Percentiles rank a stretch among this genome's conserved stretches.
phyloP scores from a whole-genome alignment of 805 yeast species.

The Yamadazyma tumulicola region DNA sequence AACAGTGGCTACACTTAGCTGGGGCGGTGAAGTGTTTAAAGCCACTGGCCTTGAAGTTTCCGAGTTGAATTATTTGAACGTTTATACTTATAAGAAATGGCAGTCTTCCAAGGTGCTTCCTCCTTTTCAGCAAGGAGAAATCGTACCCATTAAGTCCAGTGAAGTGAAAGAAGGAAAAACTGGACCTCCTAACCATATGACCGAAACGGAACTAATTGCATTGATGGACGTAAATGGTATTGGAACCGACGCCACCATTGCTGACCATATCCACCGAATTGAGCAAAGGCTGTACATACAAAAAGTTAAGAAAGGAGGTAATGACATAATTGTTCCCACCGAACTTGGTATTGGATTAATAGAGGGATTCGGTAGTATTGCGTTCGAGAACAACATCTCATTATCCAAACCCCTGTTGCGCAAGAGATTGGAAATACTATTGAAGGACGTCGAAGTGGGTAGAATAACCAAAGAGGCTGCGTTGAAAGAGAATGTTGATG shows the following conservation, averaged over 20 bases:
- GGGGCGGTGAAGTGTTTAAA: conserved; percentile 75
- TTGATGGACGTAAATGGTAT: conserved; percentile 97
- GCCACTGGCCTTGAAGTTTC: conserved; percentile 73
- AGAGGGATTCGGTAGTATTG: conserved; percentile 81
- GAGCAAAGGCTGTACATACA: conserved; percentile 61
- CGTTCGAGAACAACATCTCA: conserved; percentile 49
- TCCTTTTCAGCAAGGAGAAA: conserved; percentile 52
- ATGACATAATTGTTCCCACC: conserved; percentile 65
- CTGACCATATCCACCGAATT: conserved; percentile 91
- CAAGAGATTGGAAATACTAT: conserved; percentile 64
- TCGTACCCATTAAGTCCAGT: conserved; percentile 51
- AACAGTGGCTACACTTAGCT: conserved; percentile 59
- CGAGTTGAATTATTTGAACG: conserved; percentile 74
- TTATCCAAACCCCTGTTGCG: conserved; percentile 88
- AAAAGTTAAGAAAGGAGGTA: conserved; percentile 36
- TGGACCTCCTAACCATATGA: conserved; percentile 74
- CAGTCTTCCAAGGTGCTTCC: conserved; percentile 65
- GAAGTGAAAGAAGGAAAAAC: conserved; percentile 74
- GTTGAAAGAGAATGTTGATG: conserved; percentile 46
- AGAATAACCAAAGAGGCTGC: conserved; percentile 49
- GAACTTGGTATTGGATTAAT: conserved; percentile 81
- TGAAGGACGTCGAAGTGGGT: conserved; percentile 71
- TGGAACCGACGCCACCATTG: conserved; percentile 99
- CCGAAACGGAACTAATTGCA: conserved; percentile 88
- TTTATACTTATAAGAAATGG: conserved; percentile 82